phyloP scores from a whole-genome alignment of 2,329 filamentous ascomycete genomes.

The Penicillium janthinellum region DNA sequence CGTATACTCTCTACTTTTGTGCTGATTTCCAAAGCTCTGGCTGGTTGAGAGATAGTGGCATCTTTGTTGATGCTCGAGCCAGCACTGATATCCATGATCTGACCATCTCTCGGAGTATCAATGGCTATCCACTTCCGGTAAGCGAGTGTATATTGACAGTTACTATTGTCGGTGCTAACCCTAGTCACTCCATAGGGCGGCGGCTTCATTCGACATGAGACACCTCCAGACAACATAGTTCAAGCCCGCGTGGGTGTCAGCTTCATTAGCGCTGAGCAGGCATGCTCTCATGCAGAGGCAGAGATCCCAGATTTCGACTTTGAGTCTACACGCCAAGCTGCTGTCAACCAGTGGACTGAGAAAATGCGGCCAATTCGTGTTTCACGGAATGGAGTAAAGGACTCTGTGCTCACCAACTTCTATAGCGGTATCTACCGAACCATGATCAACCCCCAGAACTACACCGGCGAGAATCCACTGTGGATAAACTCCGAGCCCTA shows the following conservation, averaged over 20 bases:
- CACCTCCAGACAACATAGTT: constrained; percentile 54
- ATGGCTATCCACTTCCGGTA: constrained; percentile 55
- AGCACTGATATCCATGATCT: constrained; percentile 55
- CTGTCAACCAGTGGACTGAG: constrained; percentile 59
- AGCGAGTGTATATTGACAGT: background rate
- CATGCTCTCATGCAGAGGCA: constrained; percentile 66
- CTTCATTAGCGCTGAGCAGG: constrained; percentile 66
- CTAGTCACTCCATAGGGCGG: constrained; percentile 53
- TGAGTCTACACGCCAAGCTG: constrained; percentile 52
- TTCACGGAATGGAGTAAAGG: constrained; percentile 34
- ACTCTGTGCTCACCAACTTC: constrained; percentile 55
- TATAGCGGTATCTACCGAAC: constrained; percentile 70
- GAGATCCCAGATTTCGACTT: constrained; percentile 70
- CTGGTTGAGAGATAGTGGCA: constrained; percentile 59
- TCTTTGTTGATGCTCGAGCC: constrained; percentile 65
- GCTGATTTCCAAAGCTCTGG: constrained; percentile 63
- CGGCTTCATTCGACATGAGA: constrained; percentile 64
- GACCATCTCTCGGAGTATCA: constrained; percentile 59
- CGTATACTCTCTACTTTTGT: constrained; percentile 64
- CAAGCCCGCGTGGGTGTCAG: constrained; percentile 68
- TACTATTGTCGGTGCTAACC: constrained; percentile 24
- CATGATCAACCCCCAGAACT: constrained; percentile 72
- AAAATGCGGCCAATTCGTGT: constrained; percentile 52
- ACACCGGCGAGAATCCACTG: constrained; percentile 70
- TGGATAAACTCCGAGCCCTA: constrained; percentile 68